These are phyloP conservation scores for Mycena floridula DNA, from an alignment of 768 basidiomycete genomes.

Conservation along the genomic window DNA sequence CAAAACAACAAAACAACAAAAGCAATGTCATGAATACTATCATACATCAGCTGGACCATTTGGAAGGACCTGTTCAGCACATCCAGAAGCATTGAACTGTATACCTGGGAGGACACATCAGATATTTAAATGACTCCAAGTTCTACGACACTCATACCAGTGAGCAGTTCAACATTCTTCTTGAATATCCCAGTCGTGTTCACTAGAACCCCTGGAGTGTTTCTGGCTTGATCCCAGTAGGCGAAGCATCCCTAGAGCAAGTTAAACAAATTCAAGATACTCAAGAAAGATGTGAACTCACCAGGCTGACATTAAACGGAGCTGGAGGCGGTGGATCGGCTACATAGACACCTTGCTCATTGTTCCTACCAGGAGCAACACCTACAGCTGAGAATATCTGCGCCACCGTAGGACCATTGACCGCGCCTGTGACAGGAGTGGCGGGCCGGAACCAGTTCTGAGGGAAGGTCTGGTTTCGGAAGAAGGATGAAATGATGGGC, in stretches of 20 bases:
- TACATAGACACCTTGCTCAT: conserved; percentile 7
- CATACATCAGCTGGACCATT: neutral
- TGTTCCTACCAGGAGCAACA: conserved; percentile 4
- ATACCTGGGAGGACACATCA: no score
- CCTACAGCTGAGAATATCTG: conserved; percentile 1
- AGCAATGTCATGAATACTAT: no score
- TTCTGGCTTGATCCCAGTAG: conserved; percentile 4
- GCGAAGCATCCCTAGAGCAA: conserved; percentile 3
- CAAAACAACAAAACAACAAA: no score
- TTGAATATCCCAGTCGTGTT: conserved; percentile 8
- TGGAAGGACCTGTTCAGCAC: neutral
- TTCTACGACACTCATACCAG: no score
- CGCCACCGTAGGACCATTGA: neutral
- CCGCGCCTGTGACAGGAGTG: conserved; percentile 1
- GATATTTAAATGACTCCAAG: no score
- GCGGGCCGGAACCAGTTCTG: conserved; percentile 6
- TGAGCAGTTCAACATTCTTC: conserved; percentile 8
- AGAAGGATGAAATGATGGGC: conserved; percentile 7
- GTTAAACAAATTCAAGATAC: neutral
- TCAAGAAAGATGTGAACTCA: conserved; percentile 1
- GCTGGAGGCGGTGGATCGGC: conserved; percentile 4
- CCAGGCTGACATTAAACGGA: conserved; percentile 3
- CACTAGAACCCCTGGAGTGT: conserved; percentile 2
- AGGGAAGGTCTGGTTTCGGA: conserved; percentile 9
- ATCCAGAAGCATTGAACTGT: neutral